Evolutionary conservation across 306 rosid genomes (phyloP).

Genomic region (Sesbania bispinosa): DNA sequence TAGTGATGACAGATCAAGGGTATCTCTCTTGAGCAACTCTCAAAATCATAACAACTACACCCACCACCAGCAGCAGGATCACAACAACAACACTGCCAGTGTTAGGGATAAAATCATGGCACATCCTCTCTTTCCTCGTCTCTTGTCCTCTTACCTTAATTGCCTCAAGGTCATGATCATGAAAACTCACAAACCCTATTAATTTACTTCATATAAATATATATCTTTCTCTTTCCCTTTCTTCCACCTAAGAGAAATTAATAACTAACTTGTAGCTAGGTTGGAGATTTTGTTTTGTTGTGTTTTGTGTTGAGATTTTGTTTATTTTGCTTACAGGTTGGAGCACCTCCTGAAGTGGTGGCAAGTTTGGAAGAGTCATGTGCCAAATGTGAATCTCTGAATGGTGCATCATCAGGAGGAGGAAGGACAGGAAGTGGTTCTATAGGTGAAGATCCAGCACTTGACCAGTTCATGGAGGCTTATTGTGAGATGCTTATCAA

Average conservation of each 20-base stretch:
- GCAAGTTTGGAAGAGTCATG: conserved; percentile 75
- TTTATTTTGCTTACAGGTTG: conserved; percentile 54
- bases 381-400: conserved; percentile 33
- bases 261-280: too few species aligned
- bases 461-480: conserved; percentile 99
- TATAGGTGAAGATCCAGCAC: conserved; percentile 53
- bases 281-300: too few species aligned
- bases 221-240: background rate
- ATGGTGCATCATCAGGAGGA: too few species aligned
- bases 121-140: conserved; percentile 96
- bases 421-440: conserved; percentile 28
- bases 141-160: conserved; percentile 79
- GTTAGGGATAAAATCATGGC: conserved; percentile 92
- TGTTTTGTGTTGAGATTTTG: conserved; percentile 3
- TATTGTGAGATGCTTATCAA: conserved; percentile 96
- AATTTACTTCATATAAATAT: background rate
- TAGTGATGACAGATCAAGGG: conserved; percentile 13
- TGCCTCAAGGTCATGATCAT: conserved; percentile 70
- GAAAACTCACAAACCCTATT: too few species aligned
- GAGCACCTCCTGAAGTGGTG: conserved; percentile 95
- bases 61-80: background rate
- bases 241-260: background rate
- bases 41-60: conserved; percentile 17
- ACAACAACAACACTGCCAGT: too few species aligned
- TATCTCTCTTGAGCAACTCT: conserved; percentile 11